Evolutionary conservation across 768 basidiomycete species (phyloP).

Genomic region (Pulveroboletus sp.): DNA sequence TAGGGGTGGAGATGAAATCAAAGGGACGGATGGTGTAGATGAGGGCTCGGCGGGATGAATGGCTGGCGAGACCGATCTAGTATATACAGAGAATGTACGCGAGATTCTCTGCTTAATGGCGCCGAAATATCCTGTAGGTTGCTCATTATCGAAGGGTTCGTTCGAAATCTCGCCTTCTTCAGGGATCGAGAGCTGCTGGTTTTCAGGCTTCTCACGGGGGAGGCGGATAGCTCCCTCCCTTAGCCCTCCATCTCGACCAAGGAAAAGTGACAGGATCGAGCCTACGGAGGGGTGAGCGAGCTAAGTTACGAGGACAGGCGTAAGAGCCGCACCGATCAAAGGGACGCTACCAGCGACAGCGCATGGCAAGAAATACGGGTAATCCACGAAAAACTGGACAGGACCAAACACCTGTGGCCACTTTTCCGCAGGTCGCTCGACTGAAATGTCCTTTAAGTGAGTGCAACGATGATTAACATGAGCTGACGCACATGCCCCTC

Average conservation of each 20-base stretch:
- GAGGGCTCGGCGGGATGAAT: constrained; percentile 28
- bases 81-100: constrained; percentile 53
- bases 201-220: constrained; percentile 62
- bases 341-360: constrained; percentile 73
- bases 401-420: constrained; percentile 75
- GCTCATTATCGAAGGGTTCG: constrained; percentile 42
- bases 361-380: constrained; percentile 91
- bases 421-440: constrained; percentile 80
- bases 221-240: constrained; percentile 82
- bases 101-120: constrained; percentile 48
- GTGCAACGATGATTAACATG: not conserved
- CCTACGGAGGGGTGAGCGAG: constrained; percentile 40
- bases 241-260: constrained; percentile 87
- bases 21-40: constrained; percentile 40
- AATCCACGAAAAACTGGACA: constrained; percentile 61
- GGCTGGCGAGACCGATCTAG: constrained; percentile 48
- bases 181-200: constrained; percentile 48
- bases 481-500: constrained; percentile 64
- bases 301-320: not conserved
- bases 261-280: constrained; percentile 82
- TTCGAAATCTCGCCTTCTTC: constrained; percentile 57
- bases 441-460: constrained; percentile 35
- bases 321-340: constrained; percentile 47
- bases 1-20: constrained; percentile 38
- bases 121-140: constrained; percentile 33